Conservation (phyloP, 2,329 filamentous ascomycete genomes). For the Trichoderma sp. region DNA sequence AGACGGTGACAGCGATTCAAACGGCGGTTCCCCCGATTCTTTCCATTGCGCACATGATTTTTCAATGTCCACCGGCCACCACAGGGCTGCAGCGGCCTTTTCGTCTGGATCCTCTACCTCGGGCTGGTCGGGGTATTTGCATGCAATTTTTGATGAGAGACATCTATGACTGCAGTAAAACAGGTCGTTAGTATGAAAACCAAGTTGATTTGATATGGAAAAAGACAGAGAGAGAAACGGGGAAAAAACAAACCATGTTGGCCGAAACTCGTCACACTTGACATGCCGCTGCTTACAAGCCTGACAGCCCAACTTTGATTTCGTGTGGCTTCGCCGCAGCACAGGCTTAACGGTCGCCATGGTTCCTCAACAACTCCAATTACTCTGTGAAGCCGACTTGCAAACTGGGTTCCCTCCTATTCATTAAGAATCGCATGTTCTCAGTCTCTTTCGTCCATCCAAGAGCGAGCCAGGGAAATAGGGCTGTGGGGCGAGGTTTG, state of each 20-base stretch:
- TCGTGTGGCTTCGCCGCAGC: slow-evolving; percentile 9
- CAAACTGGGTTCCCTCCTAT: not conserved
- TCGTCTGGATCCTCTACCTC: not conserved
- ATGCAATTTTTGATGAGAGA: not conserved
- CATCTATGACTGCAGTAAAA: not conserved
- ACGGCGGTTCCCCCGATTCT: not conserved
- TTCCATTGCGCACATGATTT: not conserved
- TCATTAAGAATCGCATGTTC: not conserved
- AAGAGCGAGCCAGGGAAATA: not conserved
- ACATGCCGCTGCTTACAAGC: slow-evolving; percentile 10
- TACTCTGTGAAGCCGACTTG: not conserved
- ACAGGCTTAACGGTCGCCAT: slow-evolving; percentile 8
- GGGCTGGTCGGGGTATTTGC: not conserved
- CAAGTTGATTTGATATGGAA: not conserved
- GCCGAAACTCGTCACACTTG: slow-evolving; percentile 11
- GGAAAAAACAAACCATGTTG: slow-evolving; percentile 4
- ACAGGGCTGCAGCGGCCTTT: not conserved
- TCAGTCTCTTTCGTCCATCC: not conserved
- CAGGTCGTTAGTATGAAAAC: not conserved
- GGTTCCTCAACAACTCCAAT: not conserved
- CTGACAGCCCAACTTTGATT: slow-evolving; percentile 6
- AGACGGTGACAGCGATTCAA: not conserved
- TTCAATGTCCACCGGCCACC: slow-evolving; percentile 12
- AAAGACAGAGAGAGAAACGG: not conserved
- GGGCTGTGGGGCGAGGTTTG: not conserved